Conservation (phyloP, 768 basidiomycete species). For the Roridomyces roridus region DNA sequence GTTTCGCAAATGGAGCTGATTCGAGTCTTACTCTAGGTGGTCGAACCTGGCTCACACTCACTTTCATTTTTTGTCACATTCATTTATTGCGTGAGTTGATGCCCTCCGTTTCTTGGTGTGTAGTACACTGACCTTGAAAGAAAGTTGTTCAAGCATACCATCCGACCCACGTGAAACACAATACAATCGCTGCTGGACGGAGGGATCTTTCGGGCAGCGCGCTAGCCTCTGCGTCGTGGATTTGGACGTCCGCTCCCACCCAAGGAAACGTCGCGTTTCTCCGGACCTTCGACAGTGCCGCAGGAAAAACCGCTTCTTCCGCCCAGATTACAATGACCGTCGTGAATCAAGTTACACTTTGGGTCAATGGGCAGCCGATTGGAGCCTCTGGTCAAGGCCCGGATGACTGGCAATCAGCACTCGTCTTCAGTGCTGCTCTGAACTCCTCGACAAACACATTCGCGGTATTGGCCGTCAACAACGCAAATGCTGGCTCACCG, state of each 20-base stretch:
- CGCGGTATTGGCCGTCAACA: neutral
- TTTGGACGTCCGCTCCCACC: neutral
- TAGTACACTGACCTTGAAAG: neutral
- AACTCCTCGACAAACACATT: constrained; percentile 5
- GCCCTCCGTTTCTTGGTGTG: neutral
- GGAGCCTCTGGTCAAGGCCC: neutral
- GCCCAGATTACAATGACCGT: neutral
- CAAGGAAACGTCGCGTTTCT: neutral
- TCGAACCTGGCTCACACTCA: constrained; percentile 11
- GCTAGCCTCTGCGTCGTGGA: neutral
- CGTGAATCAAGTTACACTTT: neutral
- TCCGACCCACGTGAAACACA: neutral
- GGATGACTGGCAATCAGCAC: neutral
- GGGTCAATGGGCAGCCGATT: neutral
- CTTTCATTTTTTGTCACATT: constrained; percentile 17
- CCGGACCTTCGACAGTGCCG: neutral
- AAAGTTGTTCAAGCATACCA: constrained; percentile 5
- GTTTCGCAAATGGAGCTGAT: neutral
- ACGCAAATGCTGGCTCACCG: neutral
- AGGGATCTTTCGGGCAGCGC: constrained; percentile 6
- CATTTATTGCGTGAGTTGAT: constrained; percentile 13
- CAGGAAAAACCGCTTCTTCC: neutral
- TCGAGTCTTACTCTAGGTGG: constrained; percentile 2
- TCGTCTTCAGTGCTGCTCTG: neutral
- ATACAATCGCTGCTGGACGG: constrained; percentile 6